Evolutionary conservation across 2,329 filamentous ascomycete species (phyloP), one percentile per base, ranked within the genome.

Genomic region (Fusarium redolens): DNA sequence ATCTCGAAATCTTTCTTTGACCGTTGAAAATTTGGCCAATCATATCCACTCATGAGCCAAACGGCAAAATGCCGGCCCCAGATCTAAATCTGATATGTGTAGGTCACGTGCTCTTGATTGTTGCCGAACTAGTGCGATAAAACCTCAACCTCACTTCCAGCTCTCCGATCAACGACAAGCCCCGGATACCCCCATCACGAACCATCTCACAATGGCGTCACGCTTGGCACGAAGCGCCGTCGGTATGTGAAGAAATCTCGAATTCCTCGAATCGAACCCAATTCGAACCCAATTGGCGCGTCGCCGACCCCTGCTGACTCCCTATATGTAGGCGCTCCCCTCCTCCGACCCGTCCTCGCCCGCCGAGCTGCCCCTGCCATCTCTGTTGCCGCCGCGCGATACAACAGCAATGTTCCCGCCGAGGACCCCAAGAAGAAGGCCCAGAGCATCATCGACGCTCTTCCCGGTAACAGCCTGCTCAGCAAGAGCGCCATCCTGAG

Each of bases 401-500:
- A 90, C 83, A 86, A 90, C 79, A 95, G 94, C 81, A 92, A 91
- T 83, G 90, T 96, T 62, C 94, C 95, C 72, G 85, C 91, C 79
- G 91, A 96, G 85, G 94, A 97, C 81, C 96, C 97, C 82, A 95
- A 97, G 90, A 93, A 93, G 88, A 97, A 97, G 91, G 96, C 96
- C 69, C 93, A 97, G 87, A 97, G 95, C 75, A 93, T 99, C 85
- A 88, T 99, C 81, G 95, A 99, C 81, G 88, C 95, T 74, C 90
- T 99, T 61, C 96, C 96, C 80, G 96, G 97, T 79, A 97, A 90
- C 90, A 96, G 90, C 82, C 88, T 98, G 75, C 87, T 97, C 82
- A 97, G 94, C 85, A 99, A 99, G 92, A 95, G 94, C 78, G 96
- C 96, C 81, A 96, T 98, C 83, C 92, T 99, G 81, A 98, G 96